These are phyloP conservation scores for Paraconiothyrium sp. DNA, from an alignment of 2,329 filamentous ascomycete genomes.

Conservation along the genomic window DNA sequence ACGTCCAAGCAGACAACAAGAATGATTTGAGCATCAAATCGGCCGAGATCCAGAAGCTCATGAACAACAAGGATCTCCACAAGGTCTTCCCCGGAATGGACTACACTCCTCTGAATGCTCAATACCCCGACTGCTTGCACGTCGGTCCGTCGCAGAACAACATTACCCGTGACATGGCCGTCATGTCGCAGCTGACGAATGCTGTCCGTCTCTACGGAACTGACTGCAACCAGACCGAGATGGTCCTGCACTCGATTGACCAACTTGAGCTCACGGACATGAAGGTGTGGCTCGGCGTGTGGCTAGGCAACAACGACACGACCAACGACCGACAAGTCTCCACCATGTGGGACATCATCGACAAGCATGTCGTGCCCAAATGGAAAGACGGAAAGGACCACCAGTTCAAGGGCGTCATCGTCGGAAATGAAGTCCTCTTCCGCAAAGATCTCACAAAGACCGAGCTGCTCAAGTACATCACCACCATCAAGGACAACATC, in stretches of 20 bases:
- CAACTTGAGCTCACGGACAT: slow-evolving; percentile 76
- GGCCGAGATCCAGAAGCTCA: slow-evolving; percentile 78
- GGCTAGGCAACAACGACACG: slow-evolving; percentile 84
- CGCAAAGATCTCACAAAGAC: slow-evolving; percentile 72
- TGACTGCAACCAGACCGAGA: slow-evolving; percentile 96
- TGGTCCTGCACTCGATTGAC: slow-evolving; percentile 85
- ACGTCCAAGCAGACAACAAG: slow-evolving; percentile 70
- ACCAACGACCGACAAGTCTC: slow-evolving; percentile 84
- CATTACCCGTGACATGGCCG: slow-evolving; percentile 87
- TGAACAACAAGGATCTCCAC: slow-evolving; percentile 84
- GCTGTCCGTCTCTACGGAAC: slow-evolving; percentile 90
- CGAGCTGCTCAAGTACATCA: slow-evolving; percentile 70
- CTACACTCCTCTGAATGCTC: slow-evolving; percentile 90
- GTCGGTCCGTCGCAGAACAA: slow-evolving; percentile 92
- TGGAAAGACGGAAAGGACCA: slow-evolving; percentile 54
- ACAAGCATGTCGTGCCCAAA: slow-evolving; percentile 49
- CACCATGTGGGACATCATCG: slow-evolving; percentile 86
- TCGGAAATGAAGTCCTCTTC: slow-evolving; percentile 71
- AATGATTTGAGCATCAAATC: slow-evolving; percentile 80
- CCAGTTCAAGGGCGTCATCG: slow-evolving; percentile 68
- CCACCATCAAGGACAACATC: slow-evolving; percentile 71
- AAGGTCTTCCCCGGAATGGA: slow-evolving; percentile 96
- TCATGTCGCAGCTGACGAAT: slow-evolving; percentile 90
- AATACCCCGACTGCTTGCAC: slow-evolving; percentile 83
- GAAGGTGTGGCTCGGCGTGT: slow-evolving; percentile 95